Conservation (phyloP, 139 green algal genomes). For the Cymbomonas tetramitiformis region DNA sequence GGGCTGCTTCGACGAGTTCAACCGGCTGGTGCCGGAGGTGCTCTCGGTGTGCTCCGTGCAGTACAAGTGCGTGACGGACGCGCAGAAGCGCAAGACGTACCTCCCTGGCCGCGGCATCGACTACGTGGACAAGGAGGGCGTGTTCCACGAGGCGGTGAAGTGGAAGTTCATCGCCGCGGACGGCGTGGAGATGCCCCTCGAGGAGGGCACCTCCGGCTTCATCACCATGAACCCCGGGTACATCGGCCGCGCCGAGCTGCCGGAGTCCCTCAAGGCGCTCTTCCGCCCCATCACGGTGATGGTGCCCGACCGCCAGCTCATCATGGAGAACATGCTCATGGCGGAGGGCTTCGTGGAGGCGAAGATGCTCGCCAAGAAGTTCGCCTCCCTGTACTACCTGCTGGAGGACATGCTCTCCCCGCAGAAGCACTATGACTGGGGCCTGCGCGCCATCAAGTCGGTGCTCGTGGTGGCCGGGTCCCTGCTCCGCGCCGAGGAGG, state of each 20-base stretch:
- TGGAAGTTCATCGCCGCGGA: slow-evolving; percentile 68
- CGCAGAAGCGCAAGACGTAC: slow-evolving; percentile 62
- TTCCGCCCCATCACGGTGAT: slow-evolving; percentile 74
- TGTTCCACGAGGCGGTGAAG: slow-evolving; percentile 44
- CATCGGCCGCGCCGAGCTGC: slow-evolving; percentile 60
- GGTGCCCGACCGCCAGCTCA: slow-evolving; percentile 66
- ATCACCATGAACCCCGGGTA: slow-evolving; percentile 83
- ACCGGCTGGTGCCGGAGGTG: slow-evolving; percentile 58
- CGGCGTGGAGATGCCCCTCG: slow-evolving; percentile 61
- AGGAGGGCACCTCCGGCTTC: slow-evolving; percentile 57
- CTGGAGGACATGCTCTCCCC: slow-evolving; percentile 66
- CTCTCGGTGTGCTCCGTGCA: slow-evolving; percentile 65
- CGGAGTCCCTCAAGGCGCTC: slow-evolving; percentile 65
- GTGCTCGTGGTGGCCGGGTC: slow-evolving; percentile 64
- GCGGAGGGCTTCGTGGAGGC: slow-evolving; percentile 63
- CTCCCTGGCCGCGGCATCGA: slow-evolving; percentile 67
- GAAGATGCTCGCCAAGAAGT: slow-evolving; percentile 69
- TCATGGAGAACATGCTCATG: slow-evolving; percentile 84
- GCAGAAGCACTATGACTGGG: slow-evolving; percentile 75
- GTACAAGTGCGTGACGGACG: slow-evolving; percentile 69
- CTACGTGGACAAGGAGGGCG: slow-evolving; percentile 55
- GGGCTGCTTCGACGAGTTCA: slow-evolving; percentile 78
- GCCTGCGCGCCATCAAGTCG: slow-evolving; percentile 66
- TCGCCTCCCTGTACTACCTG: slow-evolving; percentile 61
- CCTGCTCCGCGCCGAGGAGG: slow-evolving; percentile 49